Evolutionary conservation across 2,329 filamentous ascomycete genomes (phyloP).

Genomic region (Colletotrichum liaoningense): DNA sequence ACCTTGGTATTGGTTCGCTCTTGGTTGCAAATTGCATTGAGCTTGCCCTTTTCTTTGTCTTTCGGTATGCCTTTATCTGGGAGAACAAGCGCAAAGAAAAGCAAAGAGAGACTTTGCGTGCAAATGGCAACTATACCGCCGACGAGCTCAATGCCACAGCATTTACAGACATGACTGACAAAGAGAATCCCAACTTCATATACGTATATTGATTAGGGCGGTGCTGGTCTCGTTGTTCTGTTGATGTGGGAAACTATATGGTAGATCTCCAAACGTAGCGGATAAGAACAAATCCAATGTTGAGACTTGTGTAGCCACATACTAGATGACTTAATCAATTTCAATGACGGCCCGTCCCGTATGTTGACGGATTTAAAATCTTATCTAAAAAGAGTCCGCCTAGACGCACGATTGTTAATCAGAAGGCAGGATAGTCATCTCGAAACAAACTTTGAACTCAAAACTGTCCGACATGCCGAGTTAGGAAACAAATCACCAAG

Average conservation of each 20-base stretch:
- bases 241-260: not conserved
- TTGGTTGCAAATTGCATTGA: constrained; percentile 54
- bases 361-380: no score
- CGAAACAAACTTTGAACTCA: no score
- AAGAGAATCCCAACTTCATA: constrained; percentile 55
- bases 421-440: no score
- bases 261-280: not conserved
- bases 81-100: constrained; percentile 54
- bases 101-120: constrained; percentile 44
- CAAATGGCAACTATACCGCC: constrained; percentile 39
- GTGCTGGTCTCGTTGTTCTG: not conserved
- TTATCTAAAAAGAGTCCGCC: no score
- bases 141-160: constrained; percentile 51
- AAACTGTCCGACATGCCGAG: not conserved
- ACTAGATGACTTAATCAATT: not conserved
- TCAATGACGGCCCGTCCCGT: not conserved
- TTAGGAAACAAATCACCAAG: not conserved
- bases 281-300: no score
- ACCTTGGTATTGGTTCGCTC: constrained; percentile 54
- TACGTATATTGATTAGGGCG: constrained; percentile 48
- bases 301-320: no score
- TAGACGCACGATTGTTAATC: no score
- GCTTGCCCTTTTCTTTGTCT: constrained; percentile 49
- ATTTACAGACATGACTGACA: constrained; percentile 55
- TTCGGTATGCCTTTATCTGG: constrained; percentile 51